Evolutionary conservation across 75 land plant genomes (phyloP).

Genomic region (Picea sitchensis): DNA sequence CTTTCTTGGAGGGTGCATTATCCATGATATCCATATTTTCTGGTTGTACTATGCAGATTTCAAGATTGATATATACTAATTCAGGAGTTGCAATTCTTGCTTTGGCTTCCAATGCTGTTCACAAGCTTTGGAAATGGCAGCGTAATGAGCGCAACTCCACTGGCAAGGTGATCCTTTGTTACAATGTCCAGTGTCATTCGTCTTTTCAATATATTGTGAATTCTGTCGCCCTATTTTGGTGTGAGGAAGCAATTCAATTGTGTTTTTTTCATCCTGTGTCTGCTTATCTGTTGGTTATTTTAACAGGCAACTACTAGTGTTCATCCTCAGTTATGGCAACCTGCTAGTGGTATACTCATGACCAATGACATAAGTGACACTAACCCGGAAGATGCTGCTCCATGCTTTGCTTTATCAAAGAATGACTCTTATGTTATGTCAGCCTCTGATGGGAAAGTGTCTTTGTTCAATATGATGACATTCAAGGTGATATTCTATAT

Average conservation of each 20-base stretch:
- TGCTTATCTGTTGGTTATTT: neutral
- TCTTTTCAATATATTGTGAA: constrained; percentile 2
- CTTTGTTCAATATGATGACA: constrained; percentile 64
- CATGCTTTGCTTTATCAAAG: constrained; percentile 60
- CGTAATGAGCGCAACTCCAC: constrained; percentile 33
- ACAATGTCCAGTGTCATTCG: neutral
- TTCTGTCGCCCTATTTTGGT: neutral
- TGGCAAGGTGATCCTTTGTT: constrained; percentile 45
- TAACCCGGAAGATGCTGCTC: constrained; percentile 48
- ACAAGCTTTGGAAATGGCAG: constrained; percentile 73
- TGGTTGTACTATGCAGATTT: constrained; percentile 38
- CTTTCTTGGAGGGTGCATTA: neutral
- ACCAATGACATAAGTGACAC: constrained; percentile 52
- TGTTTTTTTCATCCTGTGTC: neutral
- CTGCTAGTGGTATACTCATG: constrained; percentile 54
- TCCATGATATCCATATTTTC: neutral
- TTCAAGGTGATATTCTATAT: constrained; percentile 35
- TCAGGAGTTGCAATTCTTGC: constrained; percentile 61
- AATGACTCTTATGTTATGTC: constrained; percentile 75
- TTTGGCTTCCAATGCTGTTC: constrained; percentile 61
- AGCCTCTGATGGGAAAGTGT: constrained; percentile 58
- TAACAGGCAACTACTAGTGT: constrained; percentile 44
- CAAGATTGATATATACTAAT: constrained; percentile 59
- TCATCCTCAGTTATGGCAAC: constrained; percentile 54
- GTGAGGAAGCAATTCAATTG: neutral